Evolutionary conservation across 129 eudicot species (phyloP).

Genomic region (Solidago caesia): DNA sequence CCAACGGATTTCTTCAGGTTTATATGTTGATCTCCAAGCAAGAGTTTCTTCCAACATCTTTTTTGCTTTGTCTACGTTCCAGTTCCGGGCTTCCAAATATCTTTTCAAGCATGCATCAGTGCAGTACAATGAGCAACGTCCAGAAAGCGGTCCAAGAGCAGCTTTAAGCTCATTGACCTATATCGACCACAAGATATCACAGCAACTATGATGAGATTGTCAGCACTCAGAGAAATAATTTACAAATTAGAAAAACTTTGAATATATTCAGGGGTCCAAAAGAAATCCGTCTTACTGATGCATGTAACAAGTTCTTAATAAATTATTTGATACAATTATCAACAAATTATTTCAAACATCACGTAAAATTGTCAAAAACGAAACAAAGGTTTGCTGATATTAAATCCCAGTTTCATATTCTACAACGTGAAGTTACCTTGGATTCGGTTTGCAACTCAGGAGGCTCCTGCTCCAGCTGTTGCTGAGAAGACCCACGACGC

Average conservation of each 20-base stretch:
- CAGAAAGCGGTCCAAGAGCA: conserved; percentile 74
- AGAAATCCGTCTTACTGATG: neutral
- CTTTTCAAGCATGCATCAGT: conserved; percentile 75
- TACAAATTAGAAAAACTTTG: too few species aligned
- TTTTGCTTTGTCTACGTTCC: conserved; percentile 83
- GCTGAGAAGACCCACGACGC: conserved; percentile 53
- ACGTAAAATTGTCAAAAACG: neutral
- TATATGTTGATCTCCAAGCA: conserved; percentile 73
- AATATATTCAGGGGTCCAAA: neutral
- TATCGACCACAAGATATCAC: conserved; percentile 14
- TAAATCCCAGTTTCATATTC: neutral
- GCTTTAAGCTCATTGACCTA: conserved; percentile 67
- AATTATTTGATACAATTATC: neutral
- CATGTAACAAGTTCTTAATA: neutral
- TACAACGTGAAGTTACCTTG: conserved; percentile 43
- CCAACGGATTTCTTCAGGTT: conserved; percentile 95
- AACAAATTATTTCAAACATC: neutral
- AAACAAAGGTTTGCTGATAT: neutral
- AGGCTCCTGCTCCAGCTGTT: conserved; percentile 41
- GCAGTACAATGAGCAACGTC: conserved; percentile 64
- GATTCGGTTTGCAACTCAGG: conserved; percentile 51
- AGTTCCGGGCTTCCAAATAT: conserved; percentile 79
- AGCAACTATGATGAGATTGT: neutral
- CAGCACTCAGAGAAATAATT: neutral
- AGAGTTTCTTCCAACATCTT: conserved; percentile 91